Evolutionary conservation across 1,139 yeast genomes (phyloP).

Genomic region (Williopsis jadinii): DNA sequence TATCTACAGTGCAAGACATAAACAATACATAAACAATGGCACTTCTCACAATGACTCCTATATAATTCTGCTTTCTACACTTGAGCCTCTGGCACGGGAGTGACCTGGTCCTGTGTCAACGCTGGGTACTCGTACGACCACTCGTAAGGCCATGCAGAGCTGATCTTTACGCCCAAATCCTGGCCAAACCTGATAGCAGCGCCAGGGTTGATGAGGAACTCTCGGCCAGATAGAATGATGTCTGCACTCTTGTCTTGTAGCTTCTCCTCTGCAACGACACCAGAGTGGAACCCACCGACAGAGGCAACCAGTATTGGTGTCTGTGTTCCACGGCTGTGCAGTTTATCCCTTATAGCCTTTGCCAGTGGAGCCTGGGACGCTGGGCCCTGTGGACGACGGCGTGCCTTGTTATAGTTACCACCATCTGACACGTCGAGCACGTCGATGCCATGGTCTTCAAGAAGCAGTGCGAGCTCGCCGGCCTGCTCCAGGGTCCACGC

Average conservation of each 20-base stretch:
- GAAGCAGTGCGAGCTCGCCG: constrained; percentile 32
- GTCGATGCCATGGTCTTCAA: constrained; percentile 41
- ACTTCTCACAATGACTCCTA: too few relatives aligned
- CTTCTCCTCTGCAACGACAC: constrained; percentile 30
- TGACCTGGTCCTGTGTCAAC: background rate
- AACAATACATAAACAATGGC: too few relatives aligned
- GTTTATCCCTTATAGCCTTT: constrained; percentile 34
- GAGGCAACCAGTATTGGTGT: constrained; percentile 30
- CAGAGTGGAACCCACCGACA: constrained; percentile 36
- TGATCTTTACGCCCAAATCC: constrained; percentile 31
- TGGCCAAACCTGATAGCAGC: constrained; percentile 44
- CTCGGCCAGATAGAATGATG: constrained; percentile 38
- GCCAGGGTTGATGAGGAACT: constrained; percentile 42
- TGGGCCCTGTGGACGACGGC: constrained; percentile 23
- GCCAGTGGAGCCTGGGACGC: constrained; percentile 35
- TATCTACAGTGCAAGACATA: too few relatives aligned
- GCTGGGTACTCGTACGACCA: background rate
- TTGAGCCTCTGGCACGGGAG: too few relatives aligned
- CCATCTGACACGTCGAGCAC: constrained; percentile 50
- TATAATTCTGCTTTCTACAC: too few relatives aligned
- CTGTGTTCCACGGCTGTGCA: constrained; percentile 32
- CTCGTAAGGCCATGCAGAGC: background rate
- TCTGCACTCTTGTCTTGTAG: constrained; percentile 39
- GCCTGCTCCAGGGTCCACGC: constrained; percentile 47
- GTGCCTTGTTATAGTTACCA: constrained; percentile 36